Evolutionary conservation across 1,284 basidiomycete species (phyloP), one percentile per base, ranked within the genome.

Genomic region (Farysia itapuensis): DNA sequence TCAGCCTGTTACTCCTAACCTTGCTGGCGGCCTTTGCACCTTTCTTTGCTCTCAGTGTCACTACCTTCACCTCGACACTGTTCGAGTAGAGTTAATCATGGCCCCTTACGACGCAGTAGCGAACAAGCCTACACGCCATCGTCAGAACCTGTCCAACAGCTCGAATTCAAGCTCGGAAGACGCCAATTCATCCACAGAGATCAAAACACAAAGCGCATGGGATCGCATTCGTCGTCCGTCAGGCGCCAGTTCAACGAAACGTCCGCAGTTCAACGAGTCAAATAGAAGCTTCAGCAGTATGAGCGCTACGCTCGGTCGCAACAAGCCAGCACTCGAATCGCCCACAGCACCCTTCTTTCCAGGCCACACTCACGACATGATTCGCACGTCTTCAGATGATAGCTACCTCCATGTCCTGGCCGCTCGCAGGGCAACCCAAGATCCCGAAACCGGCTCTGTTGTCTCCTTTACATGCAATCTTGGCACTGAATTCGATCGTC

Each of bases 321-420:
- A 40, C 32, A 44, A 35, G 30, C 52, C 44, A 33, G 44, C 44
- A 7, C 43, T 53, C 35, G 48, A 44, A 15, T 60, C 56, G 12
- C 56, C 56, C 15, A 35, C 26, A 31, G 37, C 39, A 13, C 18
- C 45, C 9, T 31, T 42, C 22, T 60, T 60, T n/a, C 44, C 49
- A 1, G 23, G 46, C 5, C 47, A 43, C 3, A 48, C 43, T 29
- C 39, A 42, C 9, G 49, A 49, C 16, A 60, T 60, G 56, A 29
- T 49, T 44, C 49, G 56, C 18, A 60, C 56, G 18, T 41, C 45
- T 5, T 53, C 49, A 32, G 56, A 60, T 25, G 56, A 53, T 20
- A 60, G 50, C 42, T 60, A 60, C 21, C 46, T 53, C 44, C 56
- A 53, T 23, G 40, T 53, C 25, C 39, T 60, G 22, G 56, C 56